Evolutionary conservation across 495 filamentous ascomycete species (phyloP).

Genomic region (Neurospora sp.): DNA sequence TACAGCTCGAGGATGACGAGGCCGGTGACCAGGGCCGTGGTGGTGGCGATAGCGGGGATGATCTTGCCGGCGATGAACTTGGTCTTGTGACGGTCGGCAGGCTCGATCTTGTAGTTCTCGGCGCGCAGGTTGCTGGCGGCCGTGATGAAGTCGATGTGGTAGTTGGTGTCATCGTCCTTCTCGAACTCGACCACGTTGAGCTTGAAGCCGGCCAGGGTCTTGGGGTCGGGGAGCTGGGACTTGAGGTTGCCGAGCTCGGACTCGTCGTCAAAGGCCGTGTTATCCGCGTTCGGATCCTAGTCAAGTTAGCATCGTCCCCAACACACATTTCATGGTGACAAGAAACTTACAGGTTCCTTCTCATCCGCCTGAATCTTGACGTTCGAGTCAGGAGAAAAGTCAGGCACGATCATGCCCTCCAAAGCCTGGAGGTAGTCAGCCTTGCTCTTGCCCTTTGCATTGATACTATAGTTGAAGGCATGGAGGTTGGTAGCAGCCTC

Average conservation of each 20-base stretch:
- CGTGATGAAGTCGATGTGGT: slow-evolving; percentile 99
- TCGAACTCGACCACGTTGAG: slow-evolving; percentile 93
- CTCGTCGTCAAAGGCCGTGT: slow-evolving; percentile 53
- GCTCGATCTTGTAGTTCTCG: slow-evolving; percentile 91
- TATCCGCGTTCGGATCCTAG: slow-evolving; percentile 70
- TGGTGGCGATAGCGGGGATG: slow-evolving; percentile 96
- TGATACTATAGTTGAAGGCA: slow-evolving; percentile 96
- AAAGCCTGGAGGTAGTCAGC: slow-evolving; percentile 65
- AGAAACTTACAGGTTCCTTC: slow-evolving; percentile 59
- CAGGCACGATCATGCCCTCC: slow-evolving; percentile 89
- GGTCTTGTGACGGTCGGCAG: slow-evolving; percentile 89
- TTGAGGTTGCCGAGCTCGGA: slow-evolving; percentile 62
- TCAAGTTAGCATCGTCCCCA: slow-evolving; percentile 1
- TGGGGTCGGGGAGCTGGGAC: slow-evolving; percentile 61
- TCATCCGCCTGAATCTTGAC: slow-evolving; percentile 98
- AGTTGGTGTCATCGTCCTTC: slow-evolving; percentile 97
- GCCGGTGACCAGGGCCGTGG: slow-evolving; percentile 90
- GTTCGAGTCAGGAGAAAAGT: slow-evolving; percentile 82
- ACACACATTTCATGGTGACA: too few relatives aligned
- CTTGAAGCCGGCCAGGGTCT: slow-evolving; percentile 73
- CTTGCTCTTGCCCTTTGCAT: slow-evolving; percentile 58
- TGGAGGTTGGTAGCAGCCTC: slow-evolving; percentile 86
- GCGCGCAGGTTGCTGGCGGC: slow-evolving; percentile 93
- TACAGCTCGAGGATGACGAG: slow-evolving; percentile 87
- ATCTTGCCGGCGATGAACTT: slow-evolving; percentile 99